These are phyloP conservation scores for Talaromyces pinophilus DNA, from an alignment of 2,329 filamentous ascomycete genomes.

Conservation along the genomic window DNA sequence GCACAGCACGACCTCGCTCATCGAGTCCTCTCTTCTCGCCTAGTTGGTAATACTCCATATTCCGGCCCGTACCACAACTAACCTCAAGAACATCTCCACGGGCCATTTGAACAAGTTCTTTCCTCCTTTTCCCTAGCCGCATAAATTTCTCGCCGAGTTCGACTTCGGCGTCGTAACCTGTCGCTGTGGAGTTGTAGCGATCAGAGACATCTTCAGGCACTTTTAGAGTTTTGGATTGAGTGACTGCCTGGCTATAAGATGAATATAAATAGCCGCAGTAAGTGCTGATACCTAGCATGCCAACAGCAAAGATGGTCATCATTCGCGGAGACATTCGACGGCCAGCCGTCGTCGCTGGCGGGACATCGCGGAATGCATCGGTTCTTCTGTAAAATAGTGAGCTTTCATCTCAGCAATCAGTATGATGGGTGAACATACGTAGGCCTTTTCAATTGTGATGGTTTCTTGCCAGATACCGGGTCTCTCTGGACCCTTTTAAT, in stretches of 20 bases:
- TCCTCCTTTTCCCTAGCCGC: conserved; percentile 44
- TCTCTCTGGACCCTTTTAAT: conserved; percentile 1
- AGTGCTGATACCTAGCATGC: conserved; percentile 44
- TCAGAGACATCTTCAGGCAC: conserved; percentile 48
- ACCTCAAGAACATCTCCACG: conserved; percentile 53
- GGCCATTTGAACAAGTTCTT: conserved; percentile 44
- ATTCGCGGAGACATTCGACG: conserved; percentile 34
- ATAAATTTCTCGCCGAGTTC: conserved; percentile 47
- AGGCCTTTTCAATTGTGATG: conserved; percentile 6
- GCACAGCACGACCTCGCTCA: conserved; percentile 32
- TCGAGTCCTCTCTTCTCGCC: conserved; percentile 38
- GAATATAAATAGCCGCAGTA: conserved; percentile 49
- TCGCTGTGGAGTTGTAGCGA: conserved; percentile 48
- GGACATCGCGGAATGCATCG: conserved; percentile 4
- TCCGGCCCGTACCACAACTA: conserved; percentile 53
- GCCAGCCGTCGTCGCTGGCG: not conserved
- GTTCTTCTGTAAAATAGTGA: conserved; percentile 6
- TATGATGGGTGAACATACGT: not conserved
- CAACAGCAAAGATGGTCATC: conserved; percentile 42
- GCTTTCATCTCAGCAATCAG: not conserved
- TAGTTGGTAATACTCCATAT: conserved; percentile 49
- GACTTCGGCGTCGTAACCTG: conserved; percentile 49
- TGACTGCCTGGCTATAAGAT: conserved; percentile 43
- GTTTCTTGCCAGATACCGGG: not conserved
- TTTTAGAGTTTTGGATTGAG: conserved; percentile 34